These are phyloP conservation scores for Saccharomyces eubayanus DNA, from an alignment of 805 yeast species.

Conservation along the genomic window DNA sequence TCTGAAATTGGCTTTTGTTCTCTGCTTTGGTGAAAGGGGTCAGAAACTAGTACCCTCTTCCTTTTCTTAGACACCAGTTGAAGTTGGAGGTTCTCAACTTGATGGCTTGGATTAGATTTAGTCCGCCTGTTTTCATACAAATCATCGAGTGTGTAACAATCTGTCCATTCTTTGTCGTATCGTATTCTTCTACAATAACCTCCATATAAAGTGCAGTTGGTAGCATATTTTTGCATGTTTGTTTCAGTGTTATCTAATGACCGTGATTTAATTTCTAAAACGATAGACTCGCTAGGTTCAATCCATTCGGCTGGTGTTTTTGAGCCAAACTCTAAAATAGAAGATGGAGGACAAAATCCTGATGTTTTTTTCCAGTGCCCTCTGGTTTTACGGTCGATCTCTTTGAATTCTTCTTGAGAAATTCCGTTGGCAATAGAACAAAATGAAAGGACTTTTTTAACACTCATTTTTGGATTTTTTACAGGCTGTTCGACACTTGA, in stretches of 20 bases:
- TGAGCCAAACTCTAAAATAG: slow-evolving; percentile 46
- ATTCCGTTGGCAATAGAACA: slow-evolving; percentile 84
- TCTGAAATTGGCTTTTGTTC: slow-evolving; percentile 14
- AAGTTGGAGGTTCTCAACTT: not conserved
- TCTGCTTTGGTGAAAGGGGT: not conserved
- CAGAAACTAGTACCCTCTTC: not conserved
- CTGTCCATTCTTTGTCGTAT: slow-evolving; percentile 55
- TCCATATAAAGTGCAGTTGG: slow-evolving; percentile 64
- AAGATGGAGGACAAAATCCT: slow-evolving; percentile 34
- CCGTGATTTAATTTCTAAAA: slow-evolving; percentile 76
- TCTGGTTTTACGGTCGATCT: slow-evolving; percentile 47
- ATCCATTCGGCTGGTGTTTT: slow-evolving; percentile 70
- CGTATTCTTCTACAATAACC: slow-evolving; percentile 65
- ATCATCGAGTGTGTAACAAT: slow-evolving; percentile 48
- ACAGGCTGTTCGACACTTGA: not conserved
- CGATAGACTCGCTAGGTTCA: slow-evolving; percentile 65
- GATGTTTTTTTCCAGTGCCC: slow-evolving; percentile 52
- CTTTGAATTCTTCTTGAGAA: slow-evolving; percentile 49
- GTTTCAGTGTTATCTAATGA: slow-evolving; percentile 47
- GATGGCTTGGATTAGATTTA: not conserved
- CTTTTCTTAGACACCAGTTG: not conserved
- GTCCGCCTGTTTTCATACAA: slow-evolving; percentile 19
- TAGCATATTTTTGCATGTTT: slow-evolving; percentile 41
- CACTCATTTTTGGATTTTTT: slow-evolving; percentile 4
- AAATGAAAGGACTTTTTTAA: slow-evolving; percentile 48